phyloP scores from a whole-genome alignment of 176 grass and related monocot species.

The Avena sativa region DNA sequence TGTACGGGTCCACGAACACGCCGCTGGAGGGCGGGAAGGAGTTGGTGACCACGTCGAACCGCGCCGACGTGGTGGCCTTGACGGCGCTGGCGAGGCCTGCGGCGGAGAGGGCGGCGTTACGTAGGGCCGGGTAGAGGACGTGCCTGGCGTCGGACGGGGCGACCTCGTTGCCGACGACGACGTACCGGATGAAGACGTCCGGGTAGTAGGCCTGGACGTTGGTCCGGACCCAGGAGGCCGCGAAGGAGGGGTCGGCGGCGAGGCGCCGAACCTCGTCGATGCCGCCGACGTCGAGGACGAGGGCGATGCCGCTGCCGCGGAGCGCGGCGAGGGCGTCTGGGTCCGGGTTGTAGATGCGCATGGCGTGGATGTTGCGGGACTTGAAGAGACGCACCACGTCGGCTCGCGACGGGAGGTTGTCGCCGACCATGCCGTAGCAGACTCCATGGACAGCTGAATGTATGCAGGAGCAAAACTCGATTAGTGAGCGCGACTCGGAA shows the following conservation, averaged over 20 bases:
- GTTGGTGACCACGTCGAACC: constrained; percentile 14
- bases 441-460: constrained; percentile 49
- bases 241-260: constrained; percentile 27
- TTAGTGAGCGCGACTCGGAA: no score
- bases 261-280: neutral
- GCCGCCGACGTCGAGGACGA: constrained; percentile 53
- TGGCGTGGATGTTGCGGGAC: constrained; percentile 54
- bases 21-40: constrained; percentile 59
- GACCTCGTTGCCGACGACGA: constrained; percentile 73
- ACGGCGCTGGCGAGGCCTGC: constrained; percentile 37
- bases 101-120: constrained; percentile 26
- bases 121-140: constrained; percentile 63
- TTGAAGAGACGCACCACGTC: constrained; percentile 66
- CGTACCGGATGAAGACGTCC: constrained; percentile 16
- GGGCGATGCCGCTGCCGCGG: constrained; percentile 28
- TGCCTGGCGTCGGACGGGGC: neutral
- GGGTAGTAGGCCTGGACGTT: constrained; percentile 47
- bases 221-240: constrained; percentile 41
- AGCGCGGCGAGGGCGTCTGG: constrained; percentile 45
- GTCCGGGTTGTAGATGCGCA: constrained; percentile 67
- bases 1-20: neutral
- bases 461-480: no score
- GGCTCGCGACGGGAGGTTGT: constrained; percentile 53
- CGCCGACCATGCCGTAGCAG: constrained; percentile 56
- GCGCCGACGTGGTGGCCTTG: constrained; percentile 43